These are phyloP conservation scores for Dorcoceras hygrometricum DNA, from an alignment of 257 asterid genomes.

Conservation along the genomic window DNA sequence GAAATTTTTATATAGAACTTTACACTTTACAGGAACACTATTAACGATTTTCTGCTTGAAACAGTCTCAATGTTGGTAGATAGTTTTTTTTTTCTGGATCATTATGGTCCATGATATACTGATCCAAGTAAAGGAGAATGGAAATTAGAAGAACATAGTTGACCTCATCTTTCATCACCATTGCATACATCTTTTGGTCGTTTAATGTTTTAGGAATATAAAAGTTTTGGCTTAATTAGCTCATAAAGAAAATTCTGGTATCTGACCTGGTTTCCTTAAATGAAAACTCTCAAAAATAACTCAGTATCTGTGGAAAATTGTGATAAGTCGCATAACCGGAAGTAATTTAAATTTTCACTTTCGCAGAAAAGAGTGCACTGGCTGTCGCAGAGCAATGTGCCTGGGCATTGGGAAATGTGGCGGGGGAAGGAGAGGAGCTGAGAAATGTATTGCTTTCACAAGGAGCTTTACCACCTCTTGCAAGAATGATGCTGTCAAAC, in stretches of 20 bases:
- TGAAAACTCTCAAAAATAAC: neutral
- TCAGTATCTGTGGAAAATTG: neutral
- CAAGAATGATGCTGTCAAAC: slow-evolving; percentile 86
- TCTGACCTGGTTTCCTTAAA: neutral
- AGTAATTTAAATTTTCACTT: slow-evolving; percentile 2
- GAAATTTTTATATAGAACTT: neutral
- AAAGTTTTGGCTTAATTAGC: slow-evolving; percentile 3
- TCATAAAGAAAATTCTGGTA: neutral
- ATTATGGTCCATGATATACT: neutral
- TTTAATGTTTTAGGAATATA: slow-evolving; percentile 4
- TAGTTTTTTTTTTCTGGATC: neutral
- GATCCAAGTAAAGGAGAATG: slow-evolving; percentile 1
- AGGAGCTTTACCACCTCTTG: slow-evolving; percentile 89
- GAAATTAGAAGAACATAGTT: neutral
- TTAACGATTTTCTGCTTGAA: slow-evolving; percentile 1
- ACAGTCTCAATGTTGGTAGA: neutral
- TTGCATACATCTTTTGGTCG: neutral
- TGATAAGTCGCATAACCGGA: neutral
- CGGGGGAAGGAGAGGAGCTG: slow-evolving; percentile 93
- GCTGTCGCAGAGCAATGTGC: slow-evolving; percentile 99
- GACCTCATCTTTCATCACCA: neutral
- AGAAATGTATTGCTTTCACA: slow-evolving; percentile 72
- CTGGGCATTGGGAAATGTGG: slow-evolving; percentile 98
- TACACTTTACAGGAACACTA: neutral
- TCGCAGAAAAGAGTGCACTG: slow-evolving; percentile 72